Conservation (phyloP, 2,329 filamentous ascomycete species). For the Zasmidium angulare region DNA sequence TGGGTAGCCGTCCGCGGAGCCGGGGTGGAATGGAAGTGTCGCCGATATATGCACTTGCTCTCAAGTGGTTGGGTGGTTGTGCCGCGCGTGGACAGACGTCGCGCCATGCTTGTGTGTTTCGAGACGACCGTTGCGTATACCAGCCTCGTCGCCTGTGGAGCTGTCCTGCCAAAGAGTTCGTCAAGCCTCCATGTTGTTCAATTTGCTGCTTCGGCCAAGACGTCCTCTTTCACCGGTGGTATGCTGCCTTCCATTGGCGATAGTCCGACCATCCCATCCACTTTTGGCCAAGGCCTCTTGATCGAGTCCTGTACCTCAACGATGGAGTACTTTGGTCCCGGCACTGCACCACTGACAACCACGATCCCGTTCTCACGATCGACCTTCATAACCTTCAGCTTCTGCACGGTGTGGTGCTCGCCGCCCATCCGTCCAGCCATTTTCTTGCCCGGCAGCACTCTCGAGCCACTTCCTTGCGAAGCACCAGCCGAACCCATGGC, state of each 20-base stretch:
- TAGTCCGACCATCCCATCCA: conserved; percentile 31
- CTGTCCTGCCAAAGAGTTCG: no score
- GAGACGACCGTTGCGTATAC: no score
- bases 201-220: background rate
- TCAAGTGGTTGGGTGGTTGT: background rate
- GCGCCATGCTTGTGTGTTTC: no score
- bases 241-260: background rate
- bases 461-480: conserved; percentile 86
- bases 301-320: conserved; percentile 87
- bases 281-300: conserved; percentile 74
- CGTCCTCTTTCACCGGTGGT: background rate
- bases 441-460: conserved; percentile 93
- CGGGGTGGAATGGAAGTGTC: background rate
- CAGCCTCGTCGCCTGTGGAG: no score
- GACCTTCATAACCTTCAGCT: conserved; percentile 83
- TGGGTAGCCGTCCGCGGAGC: background rate
- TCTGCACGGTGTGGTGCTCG: conserved; percentile 84
- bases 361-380: conserved; percentile 85
- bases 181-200: no score
- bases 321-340: conserved; percentile 81
- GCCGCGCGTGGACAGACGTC: no score
- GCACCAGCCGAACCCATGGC: conserved; percentile 87
- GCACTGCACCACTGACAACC: conserved; percentile 81
- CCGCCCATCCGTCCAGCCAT: conserved; percentile 97
- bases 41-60: background rate